Conservation (phyloP, 306 rosid species). For the Glycyrrhiza uralensis region DNA sequence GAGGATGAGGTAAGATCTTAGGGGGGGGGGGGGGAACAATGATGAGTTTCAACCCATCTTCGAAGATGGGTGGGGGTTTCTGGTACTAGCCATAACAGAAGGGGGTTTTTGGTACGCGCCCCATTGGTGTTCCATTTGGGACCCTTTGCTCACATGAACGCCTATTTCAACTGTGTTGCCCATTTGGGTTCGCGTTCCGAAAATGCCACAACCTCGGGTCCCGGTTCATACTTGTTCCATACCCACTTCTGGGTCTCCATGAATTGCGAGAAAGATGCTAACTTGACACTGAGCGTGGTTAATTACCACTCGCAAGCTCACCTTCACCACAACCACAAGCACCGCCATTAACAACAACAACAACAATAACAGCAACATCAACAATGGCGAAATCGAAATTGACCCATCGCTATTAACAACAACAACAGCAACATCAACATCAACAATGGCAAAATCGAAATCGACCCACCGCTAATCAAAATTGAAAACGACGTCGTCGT, state of each 20-base stretch:
- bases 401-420: too few relatives aligned
- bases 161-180: slow-evolving; percentile 39
- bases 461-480: too few relatives aligned
- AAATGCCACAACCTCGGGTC: slow-evolving; percentile 14
- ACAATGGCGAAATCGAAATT: too few relatives aligned
- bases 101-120: slow-evolving; percentile 46
- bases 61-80: slow-evolving; percentile 29
- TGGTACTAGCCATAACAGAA: slow-evolving; percentile 47
- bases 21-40: neutral
- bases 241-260: slow-evolving; percentile 48
- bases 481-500: too few relatives aligned
- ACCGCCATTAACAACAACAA: too few relatives aligned
- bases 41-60: slow-evolving; percentile 23
- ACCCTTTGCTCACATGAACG: slow-evolving; percentile 34
- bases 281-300: slow-evolving; percentile 61
- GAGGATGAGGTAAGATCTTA: slow-evolving; percentile 26
- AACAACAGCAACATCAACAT: too few relatives aligned
- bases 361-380: too few relatives aligned
- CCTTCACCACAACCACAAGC: too few relatives aligned
- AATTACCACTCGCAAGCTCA: too few relatives aligned
- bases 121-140: slow-evolving; percentile 36
- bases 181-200: neutral
- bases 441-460: too few relatives aligned
- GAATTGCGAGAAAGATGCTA: slow-evolving; percentile 43
- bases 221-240: slow-evolving; percentile 41